Base-by-base conservation (phyloP, 2,329 filamentous ascomycete genomes). In the Penicillium sp. region DNA sequence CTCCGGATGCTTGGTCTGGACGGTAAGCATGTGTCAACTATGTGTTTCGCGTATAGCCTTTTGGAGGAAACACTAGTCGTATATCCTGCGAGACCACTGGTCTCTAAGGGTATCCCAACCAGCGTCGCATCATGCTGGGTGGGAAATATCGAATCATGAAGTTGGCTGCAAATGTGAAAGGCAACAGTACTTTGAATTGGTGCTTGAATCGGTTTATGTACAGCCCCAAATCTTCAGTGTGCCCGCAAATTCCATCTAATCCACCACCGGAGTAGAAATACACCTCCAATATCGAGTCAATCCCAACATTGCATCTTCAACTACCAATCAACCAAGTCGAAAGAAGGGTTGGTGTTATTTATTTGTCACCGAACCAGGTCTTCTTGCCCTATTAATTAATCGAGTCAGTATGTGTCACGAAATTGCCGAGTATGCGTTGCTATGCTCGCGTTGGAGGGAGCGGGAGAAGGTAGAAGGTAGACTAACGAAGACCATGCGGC, bases 341-440 rank as follows among this genome's bases (percentile, higher is more conserved):
- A 26, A 45, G 35, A 6, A 60, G 26, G 49, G 45, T 44, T 59
- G 60, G 58, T 62, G 42, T 59, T 53, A 53, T 70, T 64, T 76
- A 78, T 47, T 72, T 65, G 65, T 76, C 73, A 64, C 72, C 73
- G 68, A 77, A 85, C 84, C 85, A 88, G 62, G 87, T 88, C 85
- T 89, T 89, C 81, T 89, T 83, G 74, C 87, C 87, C 85, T 82
- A 53, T 73, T 65, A 10, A 56, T 72, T 65, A 10, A 54, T 71
- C 53, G 33, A 44, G 57, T 72, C 68, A 76, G 70, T 55, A 65
- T 61, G 37, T 55, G 53, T 28, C 61, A 47, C 59, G 51, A n/a
- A 35, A 37, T 47, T 30, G 1, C 38, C 15, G 33, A 12, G 26
- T 6, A 8, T 3, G 13, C 28, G n/a, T 7, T 4, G 12, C 44